phyloP scores from a whole-genome alignment of 106 monocot species.

The Alisma plantagoaquatica region DNA sequence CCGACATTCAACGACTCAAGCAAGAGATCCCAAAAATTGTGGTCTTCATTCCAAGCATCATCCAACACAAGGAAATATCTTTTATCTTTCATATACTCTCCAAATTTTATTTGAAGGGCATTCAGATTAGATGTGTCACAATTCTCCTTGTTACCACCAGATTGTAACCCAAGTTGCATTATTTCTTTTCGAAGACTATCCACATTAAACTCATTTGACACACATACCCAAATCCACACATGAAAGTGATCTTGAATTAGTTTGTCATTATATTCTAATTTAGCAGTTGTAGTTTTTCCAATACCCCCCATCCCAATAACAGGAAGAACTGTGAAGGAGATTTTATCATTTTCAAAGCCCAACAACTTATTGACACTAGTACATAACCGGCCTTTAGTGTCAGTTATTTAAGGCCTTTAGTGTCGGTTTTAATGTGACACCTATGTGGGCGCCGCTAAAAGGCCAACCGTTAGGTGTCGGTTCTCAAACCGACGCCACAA shows the following conservation, averaged over 20 bases:
- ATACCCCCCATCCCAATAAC: not conserved
- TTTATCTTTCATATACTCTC: not conserved
- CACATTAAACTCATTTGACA: not conserved
- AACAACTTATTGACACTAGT: not conserved
- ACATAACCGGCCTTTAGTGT: too few species aligned
- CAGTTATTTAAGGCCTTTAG: too few species aligned
- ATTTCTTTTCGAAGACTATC: not conserved
- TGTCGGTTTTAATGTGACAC: too few species aligned
- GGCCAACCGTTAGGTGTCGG: too few species aligned
- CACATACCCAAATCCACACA: not conserved
- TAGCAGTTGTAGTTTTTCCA: not conserved
- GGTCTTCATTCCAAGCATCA: conserved; percentile 1
- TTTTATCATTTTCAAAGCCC: not conserved
- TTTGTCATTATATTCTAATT: not conserved
- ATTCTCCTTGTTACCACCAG: too few species aligned
- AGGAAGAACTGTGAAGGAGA: not conserved
- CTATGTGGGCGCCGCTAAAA: too few species aligned
- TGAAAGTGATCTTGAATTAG: not conserved
- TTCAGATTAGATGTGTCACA: not conserved
- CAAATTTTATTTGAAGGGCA: not conserved
- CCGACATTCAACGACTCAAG: not conserved
- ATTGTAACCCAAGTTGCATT: not conserved
- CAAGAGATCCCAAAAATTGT: not conserved
- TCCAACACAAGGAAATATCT: not conserved
- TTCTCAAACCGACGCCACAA: too few species aligned